Evolutionary conservation across 306 rosid genomes (phyloP), one percentile per base, ranked within the genome.

Genomic region (Parietaria judaica): DNA sequence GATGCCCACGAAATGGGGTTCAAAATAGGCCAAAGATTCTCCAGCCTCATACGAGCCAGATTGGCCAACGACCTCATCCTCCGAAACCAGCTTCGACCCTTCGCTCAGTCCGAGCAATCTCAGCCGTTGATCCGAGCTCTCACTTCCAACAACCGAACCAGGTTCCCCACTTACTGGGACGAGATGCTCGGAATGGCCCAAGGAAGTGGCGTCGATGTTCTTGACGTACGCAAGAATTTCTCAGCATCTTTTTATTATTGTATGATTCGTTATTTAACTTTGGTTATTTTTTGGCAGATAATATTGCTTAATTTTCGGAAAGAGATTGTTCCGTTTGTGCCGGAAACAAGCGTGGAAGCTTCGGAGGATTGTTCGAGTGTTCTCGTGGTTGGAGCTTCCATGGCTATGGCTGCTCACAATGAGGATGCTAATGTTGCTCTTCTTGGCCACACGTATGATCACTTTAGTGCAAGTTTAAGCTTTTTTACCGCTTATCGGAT

Each of bases 401-500:
- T 84, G 85, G 94, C 95, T 16, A 31, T 80, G 70, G 97, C 76
- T 17, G 95, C 83, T 6, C 97, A 86, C 79, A 88, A 92, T n/a
- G 97, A 92, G 76, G 99, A 88, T 67, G 97, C 94, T 50, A 76
- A 84, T 71, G 71, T 84, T 66, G 81, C 86, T 60, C 79, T 88
- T 16, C 66, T 86, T 70, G 95, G 90, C 55, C 95, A 88, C 76
- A 77, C 95, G 98, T 92, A 72, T 23, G 68, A 7, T n/a, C n/a
- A n/a, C 31, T 14, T 56, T 14, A 10, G 1, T 49, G 31, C 31
- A 23, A 23, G 31, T 15, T 45, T 6, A 7, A 14, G 3, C 51
- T 36, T 31, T 60, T 3, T 12, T 23, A 23, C 31, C 31, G 31
- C 1, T 23, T 23, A 23, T 23, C 31, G 31, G 31, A 23, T 2